Base-by-base conservation (phyloP, 352 stramenopile species). In the Phytophthora aleatoria region DNA sequence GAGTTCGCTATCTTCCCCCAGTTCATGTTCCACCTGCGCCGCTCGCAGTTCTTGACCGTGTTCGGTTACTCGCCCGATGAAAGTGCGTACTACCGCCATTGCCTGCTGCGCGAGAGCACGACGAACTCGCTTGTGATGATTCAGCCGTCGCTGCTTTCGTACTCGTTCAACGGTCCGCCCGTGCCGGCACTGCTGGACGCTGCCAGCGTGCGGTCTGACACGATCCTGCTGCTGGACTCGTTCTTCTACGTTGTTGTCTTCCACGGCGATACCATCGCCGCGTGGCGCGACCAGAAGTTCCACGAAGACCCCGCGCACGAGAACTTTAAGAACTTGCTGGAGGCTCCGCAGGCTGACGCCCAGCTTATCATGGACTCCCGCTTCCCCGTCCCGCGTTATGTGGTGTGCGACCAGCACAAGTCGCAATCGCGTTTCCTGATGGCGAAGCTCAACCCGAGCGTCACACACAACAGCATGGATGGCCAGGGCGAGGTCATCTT, bases 171-270 rank as follows among this genome's bases (percentile, higher is more conserved):
- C 44, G 89, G 97, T 31, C 70, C 95, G 68, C 74, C 97, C 69
- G 81, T 97, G 71, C 85, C 94, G 16, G 91, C 92, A 50, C 83
- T 98, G 38, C 71, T 98, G 43, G 92, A 98, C 61, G 85, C 87
- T 44, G 81, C 87, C 27, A 97, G 89, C 27, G 97, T 99, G 35
- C 92, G 97, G 24, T 91, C 96, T 26, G 97, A 99, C 83, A 99
- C 94, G 44, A 99, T 99, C 75, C 69, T 99, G 43, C 84, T 99
- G 16, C 81, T 99, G 15, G 98, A 99, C 73, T 99, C 97, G 42
- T 99, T 99, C 89, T 99, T 99, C 81, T 98, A 99, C 70, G 97
- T 99, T 26, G 97, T 99, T 43, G 97, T 99, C 6, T 99, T 99
- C 79, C 97, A 99, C 74, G 98, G 98, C 50, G 97, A 99, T 75